Percentiles rank a stretch among this genome's conserved stretches.
Conservation (phyloP, 2,329 filamentous ascomycete species). For the Venturia pyrina region DNA sequence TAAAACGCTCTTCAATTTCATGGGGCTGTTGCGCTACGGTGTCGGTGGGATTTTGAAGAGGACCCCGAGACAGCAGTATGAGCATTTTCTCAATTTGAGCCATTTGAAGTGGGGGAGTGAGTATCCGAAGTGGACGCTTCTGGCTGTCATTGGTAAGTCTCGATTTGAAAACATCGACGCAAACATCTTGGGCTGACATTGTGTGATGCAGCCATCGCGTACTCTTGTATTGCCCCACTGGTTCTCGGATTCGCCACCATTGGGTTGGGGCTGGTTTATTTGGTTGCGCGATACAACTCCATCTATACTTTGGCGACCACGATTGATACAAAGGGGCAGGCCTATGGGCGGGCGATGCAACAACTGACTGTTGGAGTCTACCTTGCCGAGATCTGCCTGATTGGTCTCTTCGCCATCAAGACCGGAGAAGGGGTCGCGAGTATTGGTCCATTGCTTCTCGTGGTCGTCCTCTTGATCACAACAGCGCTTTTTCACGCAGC, state of each 20-base stretch:
- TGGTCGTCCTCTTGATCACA: conserved; percentile 29
- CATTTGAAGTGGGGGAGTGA: conserved; percentile 30
- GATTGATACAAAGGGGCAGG: conserved; percentile 14
- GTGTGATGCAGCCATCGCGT: conserved; percentile 12
- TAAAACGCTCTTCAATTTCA: conserved; percentile 62
- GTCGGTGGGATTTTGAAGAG: conserved; percentile 65
- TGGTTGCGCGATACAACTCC: conserved; percentile 13
- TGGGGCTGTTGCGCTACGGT: conserved; percentile 62
- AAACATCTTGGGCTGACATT: neutral
- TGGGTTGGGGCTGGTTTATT: conserved; percentile 12
- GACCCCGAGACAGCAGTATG: conserved; percentile 49
- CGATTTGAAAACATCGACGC: too few species aligned
- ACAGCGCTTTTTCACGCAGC: conserved; percentile 31
- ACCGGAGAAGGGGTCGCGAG: neutral
- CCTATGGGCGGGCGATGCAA: conserved; percentile 13
- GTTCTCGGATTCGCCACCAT: conserved; percentile 14
- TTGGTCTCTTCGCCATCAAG: conserved; percentile 19
- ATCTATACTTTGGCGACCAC: conserved; percentile 9
- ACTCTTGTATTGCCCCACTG: conserved; percentile 15
- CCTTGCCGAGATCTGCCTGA: conserved; percentile 12
- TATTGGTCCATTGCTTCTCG: conserved; percentile 30
- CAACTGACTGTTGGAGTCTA: conserved; percentile 13
- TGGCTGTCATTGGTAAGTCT: conserved; percentile 34
- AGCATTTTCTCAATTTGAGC: conserved; percentile 22
- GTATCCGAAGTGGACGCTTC: conserved; percentile 31